Evolutionary conservation across 2,329 filamentous ascomycete species (phyloP).

Genomic region (Xylaria sp.): DNA sequence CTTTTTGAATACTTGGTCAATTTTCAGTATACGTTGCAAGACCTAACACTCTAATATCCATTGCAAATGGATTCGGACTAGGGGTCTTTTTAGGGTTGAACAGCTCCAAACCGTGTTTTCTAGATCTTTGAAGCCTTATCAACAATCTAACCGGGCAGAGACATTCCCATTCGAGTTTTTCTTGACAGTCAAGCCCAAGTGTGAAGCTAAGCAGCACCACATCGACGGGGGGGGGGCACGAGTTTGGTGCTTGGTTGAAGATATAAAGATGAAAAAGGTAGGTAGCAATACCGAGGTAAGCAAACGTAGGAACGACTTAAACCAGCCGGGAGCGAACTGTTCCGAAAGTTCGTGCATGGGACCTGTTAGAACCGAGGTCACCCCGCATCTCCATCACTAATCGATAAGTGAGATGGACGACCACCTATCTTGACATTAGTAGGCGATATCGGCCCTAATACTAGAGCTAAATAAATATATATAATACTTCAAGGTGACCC

Average conservation of each 20-base stretch:
- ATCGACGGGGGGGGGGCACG: conserved; percentile 16
- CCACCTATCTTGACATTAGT: too few species aligned
- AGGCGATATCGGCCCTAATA: too few species aligned
- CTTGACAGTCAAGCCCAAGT: neutral
- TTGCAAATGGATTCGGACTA: conserved; percentile 19
- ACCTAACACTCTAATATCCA: conserved; percentile 25
- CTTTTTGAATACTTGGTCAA: conserved; percentile 4
- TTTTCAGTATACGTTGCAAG: conserved; percentile 11
- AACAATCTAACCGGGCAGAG: conserved; percentile 14
- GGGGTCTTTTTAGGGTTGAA: conserved; percentile 16
- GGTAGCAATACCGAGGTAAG: conserved; percentile 23
- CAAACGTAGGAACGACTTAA: conserved; percentile 10
- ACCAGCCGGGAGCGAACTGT: conserved; percentile 17
- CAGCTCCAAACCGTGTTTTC: conserved; percentile 16
- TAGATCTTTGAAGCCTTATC: conserved; percentile 18
- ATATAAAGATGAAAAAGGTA: conserved; percentile 24
- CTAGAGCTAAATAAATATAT: too few species aligned
- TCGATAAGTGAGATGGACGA: conserved; percentile 23
- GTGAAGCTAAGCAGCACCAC: neutral
- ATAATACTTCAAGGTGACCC: too few species aligned
- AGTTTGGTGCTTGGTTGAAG: conserved; percentile 14
- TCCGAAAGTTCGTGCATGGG: conserved; percentile 17
- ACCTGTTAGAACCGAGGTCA: conserved; percentile 14
- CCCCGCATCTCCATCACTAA: conserved; percentile 20
- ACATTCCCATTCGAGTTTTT: conserved; percentile 5